These are phyloP conservation scores for Aspergillus wentii DNA, from an alignment of 495 filamentous ascomycete genomes.

Conservation along the genomic window DNA sequence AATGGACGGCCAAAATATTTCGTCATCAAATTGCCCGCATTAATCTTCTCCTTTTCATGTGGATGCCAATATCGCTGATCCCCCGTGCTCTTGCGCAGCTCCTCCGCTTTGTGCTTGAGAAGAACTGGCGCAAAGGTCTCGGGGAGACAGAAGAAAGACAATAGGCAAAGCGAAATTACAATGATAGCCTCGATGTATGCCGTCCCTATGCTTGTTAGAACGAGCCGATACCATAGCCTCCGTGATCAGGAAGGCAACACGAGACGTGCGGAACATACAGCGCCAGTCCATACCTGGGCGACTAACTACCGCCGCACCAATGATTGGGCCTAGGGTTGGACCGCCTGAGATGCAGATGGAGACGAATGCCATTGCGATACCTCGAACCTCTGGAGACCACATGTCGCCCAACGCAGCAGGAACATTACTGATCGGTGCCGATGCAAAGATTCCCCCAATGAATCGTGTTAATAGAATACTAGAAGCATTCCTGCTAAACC, in stretches of 20 bases:
- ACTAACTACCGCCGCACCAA: slow-evolving; percentile 39
- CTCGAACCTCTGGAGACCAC: slow-evolving; percentile 26
- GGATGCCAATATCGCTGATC: slow-evolving; percentile 34
- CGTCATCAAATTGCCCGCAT: too few species aligned
- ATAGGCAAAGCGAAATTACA: slow-evolving; percentile 16
- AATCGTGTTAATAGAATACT: slow-evolving; percentile 40
- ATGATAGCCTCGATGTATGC: slow-evolving; percentile 32
- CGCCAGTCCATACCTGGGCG: slow-evolving; percentile 36
- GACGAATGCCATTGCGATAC: slow-evolving; percentile 38
- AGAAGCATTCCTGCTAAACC: slow-evolving; percentile 25
- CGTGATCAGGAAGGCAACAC: too few species aligned
- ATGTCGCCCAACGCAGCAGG: slow-evolving; percentile 48
- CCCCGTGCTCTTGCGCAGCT: slow-evolving; percentile 23
- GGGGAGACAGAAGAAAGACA: slow-evolving; percentile 23
- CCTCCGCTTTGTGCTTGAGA: slow-evolving; percentile 25
- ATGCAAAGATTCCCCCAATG: slow-evolving; percentile 43
- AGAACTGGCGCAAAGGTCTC: slow-evolving; percentile 29
- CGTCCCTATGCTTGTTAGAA: too few species aligned
- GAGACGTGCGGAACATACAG: too few species aligned
- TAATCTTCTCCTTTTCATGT: slow-evolving; percentile 33
- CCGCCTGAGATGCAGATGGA: slow-evolving; percentile 37
- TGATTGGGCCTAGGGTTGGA: slow-evolving; percentile 39
- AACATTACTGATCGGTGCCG: slow-evolving; percentile 40
- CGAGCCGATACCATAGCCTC: too few species aligned
- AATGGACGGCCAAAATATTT: too few species aligned